Evolutionary conservation across 179 eudicot species (phyloP), one percentile per base, ranked within the genome.

Genomic region (Heliamphora pulchella): DNA sequence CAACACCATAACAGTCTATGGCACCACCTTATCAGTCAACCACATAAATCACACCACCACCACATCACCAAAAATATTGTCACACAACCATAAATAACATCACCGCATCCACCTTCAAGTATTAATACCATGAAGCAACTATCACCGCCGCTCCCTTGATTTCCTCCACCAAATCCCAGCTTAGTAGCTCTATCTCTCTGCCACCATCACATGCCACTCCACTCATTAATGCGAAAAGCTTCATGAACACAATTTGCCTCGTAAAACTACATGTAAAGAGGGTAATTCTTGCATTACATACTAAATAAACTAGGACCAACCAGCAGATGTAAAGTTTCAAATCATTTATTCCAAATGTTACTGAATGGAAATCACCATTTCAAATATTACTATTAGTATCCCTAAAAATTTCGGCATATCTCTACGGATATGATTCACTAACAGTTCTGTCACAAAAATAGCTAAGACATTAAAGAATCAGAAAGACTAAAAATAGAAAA

Each of bases 201-300:
- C 69, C 79, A 59, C 15, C 31, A 76, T 47, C 57, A 46, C 79
- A 76, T 61, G 78, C 57, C 79, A 44, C 43, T n/a, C 57, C 57
- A 76, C 18, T 43, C 15, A 63, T n/a, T 18, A 62, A 76, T 18
- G 11, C 44, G 17, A 63, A 62, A 44, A 47, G 79, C 44, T 47
- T 46, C 3, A 47, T 44, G 41, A 76, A 76, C 57, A 47, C n/a
- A 54, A 31, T 3, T 43, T 18, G 17, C 71, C 69, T 76, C 53
- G 31, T 58, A 41, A 75, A 55, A 58, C 67, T 59, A 58, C n/a
- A 15, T 43, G 18, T 22, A 54, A 55, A 13, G 47, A 2, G 39
- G 51, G 54, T 9, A 17, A 44, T 4, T 3, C 0, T 75, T 41
- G 39, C 39, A 39, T 59, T 8, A 39, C 15, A 67, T 18, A 6